phyloP scores from a whole-genome alignment of 352 stramenopile genomes.

The Globisporangium ultimum region DNA sequence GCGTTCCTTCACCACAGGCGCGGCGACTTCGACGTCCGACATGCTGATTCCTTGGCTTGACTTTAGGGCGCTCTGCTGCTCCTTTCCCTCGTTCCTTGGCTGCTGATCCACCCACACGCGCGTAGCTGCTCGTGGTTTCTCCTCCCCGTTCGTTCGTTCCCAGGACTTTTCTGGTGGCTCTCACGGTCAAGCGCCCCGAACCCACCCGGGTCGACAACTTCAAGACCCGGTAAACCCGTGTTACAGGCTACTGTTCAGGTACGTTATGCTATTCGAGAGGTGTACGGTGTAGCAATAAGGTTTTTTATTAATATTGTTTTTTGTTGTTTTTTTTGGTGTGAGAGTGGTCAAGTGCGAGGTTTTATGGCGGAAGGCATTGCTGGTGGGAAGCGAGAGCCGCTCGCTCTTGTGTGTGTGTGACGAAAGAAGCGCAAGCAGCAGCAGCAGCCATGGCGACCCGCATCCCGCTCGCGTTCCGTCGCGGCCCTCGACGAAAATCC shows the following conservation, averaged over 20 bases:
- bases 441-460: slow-evolving; percentile 53
- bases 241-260: background rate
- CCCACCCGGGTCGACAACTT: background rate
- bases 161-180: slow-evolving; percentile 45
- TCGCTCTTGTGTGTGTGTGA: no score
- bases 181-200: slow-evolving; percentile 1
- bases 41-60: slow-evolving; percentile 18
- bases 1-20: slow-evolving; percentile 28
- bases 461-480: slow-evolving; percentile 78
- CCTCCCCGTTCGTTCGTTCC: slow-evolving; percentile 19
- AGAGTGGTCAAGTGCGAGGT: slow-evolving; percentile 1
- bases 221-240: background rate
- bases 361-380: slow-evolving; percentile 4
- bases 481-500: slow-evolving; percentile 67
- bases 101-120: no score
- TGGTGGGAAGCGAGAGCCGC: no score
- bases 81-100: no score
- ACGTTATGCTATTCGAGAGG: no score
- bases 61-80: slow-evolving; percentile 5
- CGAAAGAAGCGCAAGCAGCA: slow-evolving; percentile 4
- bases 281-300: no score
- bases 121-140: slow-evolving; percentile 8
- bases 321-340: no score
- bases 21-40: slow-evolving; percentile 41
- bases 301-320: no score